Evolutionary conservation across 2,329 filamentous ascomycete genomes (phyloP).

Genomic region (Curvularia verruculosa): DNA sequence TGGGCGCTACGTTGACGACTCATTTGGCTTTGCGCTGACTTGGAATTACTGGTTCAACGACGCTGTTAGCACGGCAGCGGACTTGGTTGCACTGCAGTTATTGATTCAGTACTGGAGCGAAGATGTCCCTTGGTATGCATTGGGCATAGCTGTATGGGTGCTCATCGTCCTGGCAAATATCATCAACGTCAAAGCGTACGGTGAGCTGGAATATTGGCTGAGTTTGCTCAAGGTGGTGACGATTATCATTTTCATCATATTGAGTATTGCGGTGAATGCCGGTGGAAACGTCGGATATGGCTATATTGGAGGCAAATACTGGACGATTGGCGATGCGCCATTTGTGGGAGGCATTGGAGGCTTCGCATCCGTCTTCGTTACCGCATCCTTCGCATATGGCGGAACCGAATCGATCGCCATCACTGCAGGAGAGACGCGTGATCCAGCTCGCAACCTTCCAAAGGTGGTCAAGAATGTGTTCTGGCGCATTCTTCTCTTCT

Average conservation of each 20-base stretch:
- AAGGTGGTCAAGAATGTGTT: conserved; percentile 93
- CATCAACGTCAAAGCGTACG: conserved; percentile 47
- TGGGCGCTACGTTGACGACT: conserved; percentile 62
- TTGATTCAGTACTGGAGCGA: conserved; percentile 48
- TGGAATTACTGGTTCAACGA: conserved; percentile 46
- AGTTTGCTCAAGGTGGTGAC: conserved; percentile 44
- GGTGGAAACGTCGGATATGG: conserved; percentile 34
- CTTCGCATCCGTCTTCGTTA: conserved; percentile 76
- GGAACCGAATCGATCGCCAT: conserved; percentile 79
- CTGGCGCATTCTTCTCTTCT: conserved; percentile 54
- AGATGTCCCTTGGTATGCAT: conserved; percentile 39
- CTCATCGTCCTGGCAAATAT: conserved; percentile 45
- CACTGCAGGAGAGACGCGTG: conserved; percentile 78
- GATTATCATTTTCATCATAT: conserved; percentile 45
- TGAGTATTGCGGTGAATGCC: conserved; percentile 39
- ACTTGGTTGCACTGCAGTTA: conserved; percentile 44
- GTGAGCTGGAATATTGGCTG: conserved; percentile 47
- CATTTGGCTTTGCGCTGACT: conserved; percentile 56
- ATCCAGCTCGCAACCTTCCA: conserved; percentile 80
- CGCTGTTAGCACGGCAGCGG: conserved; percentile 42
- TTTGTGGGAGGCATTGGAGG: conserved; percentile 46
- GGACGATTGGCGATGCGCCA: conserved; percentile 66
- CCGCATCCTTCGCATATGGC: conserved; percentile 74
- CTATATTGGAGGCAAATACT: conserved; percentile 66
- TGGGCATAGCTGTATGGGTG: conserved; percentile 41